Evolutionary conservation across 805 yeast species (phyloP), one percentile per base, ranked within the genome.

Genomic region (Metschnikowia noctiluminum): DNA sequence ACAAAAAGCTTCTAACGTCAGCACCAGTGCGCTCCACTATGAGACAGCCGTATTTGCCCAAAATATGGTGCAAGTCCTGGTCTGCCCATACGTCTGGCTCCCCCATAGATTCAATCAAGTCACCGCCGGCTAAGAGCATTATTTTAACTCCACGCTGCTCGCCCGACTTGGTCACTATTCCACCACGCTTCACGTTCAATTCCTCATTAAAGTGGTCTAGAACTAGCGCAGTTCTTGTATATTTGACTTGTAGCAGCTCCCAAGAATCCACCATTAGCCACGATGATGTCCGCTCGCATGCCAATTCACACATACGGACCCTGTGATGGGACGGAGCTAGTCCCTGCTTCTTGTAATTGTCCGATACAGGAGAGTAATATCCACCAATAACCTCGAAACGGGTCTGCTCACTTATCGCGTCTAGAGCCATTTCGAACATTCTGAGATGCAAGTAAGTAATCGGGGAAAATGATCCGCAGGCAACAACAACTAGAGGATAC

Each of bases 211-310:
- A 94, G 67, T 94, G 99, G 65, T 94, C 99, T 62, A 94, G 76
- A 6, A 94, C 99, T 46, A 89, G 79, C 1, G 98, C 97, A 0
- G 99, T 94, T 57, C 99, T 79, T 28, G 96, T 89, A 66, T 94
- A 94, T 40, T 82, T 78, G 1, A 88, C 87, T 68, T 94, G 99
- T 51, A 94, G 74, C 3, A 95, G 85, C 70, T 94, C 99, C 99
- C 99, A 94, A 1, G 98, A 97, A 66, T 94, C 99, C 28, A 94
- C 99, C 99, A 94, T 94, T 36, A 94, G 76, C 99, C 99, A 94
- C 28, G 92, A 84, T 4, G 94, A 84, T 0, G 99, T 94, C 61
- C 99, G 78, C 64, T 94, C 99, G 68, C 99, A 91, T 0, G 97
- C 98, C 62, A 94, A 76, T 65, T 94, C 99, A 69, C 99, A 90